Evolutionary conservation across 345 rosid genomes (phyloP), one percentile per base, ranked within the genome.

Genomic region (Erysimum cheiranthoides): DNA sequence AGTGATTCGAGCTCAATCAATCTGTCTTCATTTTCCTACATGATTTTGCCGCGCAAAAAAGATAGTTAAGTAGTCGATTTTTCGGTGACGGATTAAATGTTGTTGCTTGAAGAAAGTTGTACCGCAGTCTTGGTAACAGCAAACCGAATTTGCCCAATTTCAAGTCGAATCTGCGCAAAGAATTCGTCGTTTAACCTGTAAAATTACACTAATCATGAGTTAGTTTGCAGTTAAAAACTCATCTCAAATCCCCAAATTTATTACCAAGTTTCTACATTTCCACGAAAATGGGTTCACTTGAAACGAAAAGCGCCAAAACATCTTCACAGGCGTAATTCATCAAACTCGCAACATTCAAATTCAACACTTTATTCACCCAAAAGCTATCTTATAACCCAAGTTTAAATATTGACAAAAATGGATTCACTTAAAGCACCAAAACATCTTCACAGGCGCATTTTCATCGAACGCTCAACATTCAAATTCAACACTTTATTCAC

Each of bases 141-240:
- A 82, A 94, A 94, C 4, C 92, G 92, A 63, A 92, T 83, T 81
- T 92, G 90, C 27, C 96, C 98, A n/a, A 94, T 73, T 82, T 92
- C 95, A 81, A 85, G 85, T 60, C 84, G 65, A 18, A 94, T 79
- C 49, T 89, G 90, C 2, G 90, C 72, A 73, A 88, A 94, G 80
- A 94, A 86, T 40, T 81, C 90, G 36, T 86, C 78, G 53, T 76
- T 80, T 80, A 94, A 83, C 78, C 96, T 94, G 88, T 61, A 84
- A 79, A 13, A 58, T 42, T 43, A 52, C 58, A 66, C 4, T 42
- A 31, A 66, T 4, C 58, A 72, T 42, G 56, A 71, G 59, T 9
- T 54, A 6, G 14, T 57, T 9, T 28, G 10, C 2, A 34, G 36
- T 34, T 34, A 5, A 30, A 10, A 17, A 35, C 31, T 14, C 35